Base-by-base conservation (phyloP, 768 basidiomycete species). In the Panaeolus cyanescens region DNA sequence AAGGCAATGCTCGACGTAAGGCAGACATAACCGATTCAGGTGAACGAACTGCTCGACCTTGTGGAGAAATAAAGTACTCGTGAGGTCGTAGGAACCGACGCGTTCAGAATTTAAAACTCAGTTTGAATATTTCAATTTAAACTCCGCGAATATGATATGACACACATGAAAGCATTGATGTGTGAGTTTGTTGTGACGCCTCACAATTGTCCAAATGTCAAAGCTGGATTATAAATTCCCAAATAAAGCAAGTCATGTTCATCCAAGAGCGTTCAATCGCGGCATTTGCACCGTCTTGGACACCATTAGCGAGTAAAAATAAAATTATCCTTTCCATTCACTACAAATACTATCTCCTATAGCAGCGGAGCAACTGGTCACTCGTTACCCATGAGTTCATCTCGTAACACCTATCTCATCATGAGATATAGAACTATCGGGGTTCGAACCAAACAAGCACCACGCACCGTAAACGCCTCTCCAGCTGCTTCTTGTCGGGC, bases 401-500 rank as follows among this genome's bases (percentile, higher is more conserved):
- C 45, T 50, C 45, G 25, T 50, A 50, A 50, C 30, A 30, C 45
- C 45, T 50, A 50, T 50, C 45, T 28, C 45, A 50, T 28, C 45
- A 28, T 50, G 40, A 36, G 34, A 28, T 57, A 17, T 25, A n/a
- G 28, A 40, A 8, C 30, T 45, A 58, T n/a, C 57, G 31, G 39
- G 15, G 7, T 30, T 34, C 17, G 19, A 20, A 28, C 19, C 19
- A 59, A 19, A 20, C 28, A 17, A 50, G 30, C n/a, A 40, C 20
- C 33, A 32, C 71, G 59, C 68, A 81, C 77, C 68, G 74, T 64
- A 34, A 82, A 77, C 17, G 82, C 83, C 40, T 76, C 64, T 64
- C 69, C 72, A 3, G 84, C 83, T 1, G 86, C 85, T 13, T 65
- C 61, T 32, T 85, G 80, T 65, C 71, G 87, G 1, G 86, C 86